These are phyloP conservation scores for Cutaneotrichosporon mucoides DNA, from an alignment of 1,284 basidiomycete genomes.

Conservation along the genomic window DNA sequence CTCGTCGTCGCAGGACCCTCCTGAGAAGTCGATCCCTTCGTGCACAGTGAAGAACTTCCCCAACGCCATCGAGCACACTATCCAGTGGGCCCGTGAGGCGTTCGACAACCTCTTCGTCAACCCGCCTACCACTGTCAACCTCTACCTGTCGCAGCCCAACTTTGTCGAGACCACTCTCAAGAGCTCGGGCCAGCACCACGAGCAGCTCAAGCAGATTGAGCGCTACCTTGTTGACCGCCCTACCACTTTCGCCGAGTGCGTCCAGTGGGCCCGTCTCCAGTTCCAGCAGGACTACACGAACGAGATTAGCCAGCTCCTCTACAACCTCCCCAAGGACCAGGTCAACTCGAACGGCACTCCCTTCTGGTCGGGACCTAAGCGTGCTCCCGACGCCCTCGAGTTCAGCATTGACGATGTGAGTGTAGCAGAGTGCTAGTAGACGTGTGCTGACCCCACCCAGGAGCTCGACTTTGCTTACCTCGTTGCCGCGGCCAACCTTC, in stretches of 20 bases:
- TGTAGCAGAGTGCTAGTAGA: conserved; percentile 11
- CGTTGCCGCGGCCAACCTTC: conserved; percentile 90
- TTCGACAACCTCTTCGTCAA: conserved; percentile 94
- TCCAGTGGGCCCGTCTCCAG: conserved; percentile 91
- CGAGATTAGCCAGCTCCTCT: conserved; percentile 87
- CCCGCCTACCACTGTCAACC: conserved; percentile 89
- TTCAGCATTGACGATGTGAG: conserved; percentile 84
- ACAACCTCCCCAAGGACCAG: conserved; percentile 91
- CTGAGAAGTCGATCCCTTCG: conserved; percentile 95
- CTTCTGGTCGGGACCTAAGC: conserved; percentile 97
- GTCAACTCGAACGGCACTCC: conserved; percentile 84
- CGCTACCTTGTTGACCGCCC: conserved; percentile 91
- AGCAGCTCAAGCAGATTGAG: conserved; percentile 86
- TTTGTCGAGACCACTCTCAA: conserved; percentile 88
- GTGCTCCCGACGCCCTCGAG: conserved; percentile 86
- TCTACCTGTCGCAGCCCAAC: conserved; percentile 94
- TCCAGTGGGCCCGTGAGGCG: conserved; percentile 93
- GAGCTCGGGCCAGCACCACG: conserved; percentile 81
- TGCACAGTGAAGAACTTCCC: conserved; percentile 99
- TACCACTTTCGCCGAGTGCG: conserved; percentile 93
- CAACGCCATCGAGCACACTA: conserved; percentile 98
- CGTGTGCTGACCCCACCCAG: conserved; percentile 50
- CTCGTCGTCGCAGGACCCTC: conserved; percentile 96
- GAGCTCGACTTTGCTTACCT: conserved; percentile 84
- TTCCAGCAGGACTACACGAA: conserved; percentile 96